Base-by-base conservation (phyloP, 148 eudicot genomes). In the Fagopyrum tataricum region DNA sequence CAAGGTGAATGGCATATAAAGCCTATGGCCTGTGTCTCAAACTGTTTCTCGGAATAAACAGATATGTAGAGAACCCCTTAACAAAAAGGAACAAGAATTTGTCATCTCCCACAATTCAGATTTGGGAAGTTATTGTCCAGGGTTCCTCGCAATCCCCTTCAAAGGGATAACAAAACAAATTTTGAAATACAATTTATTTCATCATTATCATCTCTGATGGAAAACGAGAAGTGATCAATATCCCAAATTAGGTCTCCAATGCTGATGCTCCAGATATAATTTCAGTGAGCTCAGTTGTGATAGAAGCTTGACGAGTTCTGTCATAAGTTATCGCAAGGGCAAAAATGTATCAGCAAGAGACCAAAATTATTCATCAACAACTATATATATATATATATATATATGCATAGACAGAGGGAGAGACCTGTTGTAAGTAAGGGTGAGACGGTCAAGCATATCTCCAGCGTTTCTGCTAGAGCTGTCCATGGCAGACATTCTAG, bases 401-500 rank as follows among this genome's bases (percentile, higher is more conserved):
- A 2, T 26, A 2, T 31, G 37, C 37, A 40, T 67, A 17, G 68
- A 21, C 5, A 20, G 37, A 37, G 17, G 13, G 44, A 37, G 69
- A 14, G 72, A 70, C 72, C 72, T 70, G 52, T 70, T 70, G 72
- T 70, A 70, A 2, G 72, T 70, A 46, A 70, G 72, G 8, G 72
- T 70, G 11, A 70, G 72, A 70, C 72, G 72, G 52, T 70, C 72
- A 70, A 70, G 72, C 72, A 70, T 64, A 17, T 75, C 72, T 48
- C 89, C 89, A 46, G 89, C 89, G 75, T 86, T 86, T 75, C 87
- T 84, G 79, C 89, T 86, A 58, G 89, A 84, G 71, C 87, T 84
- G 42, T 86, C 89, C 89, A 86, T 86, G 18, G 89, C 89, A 78
- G 89, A 84, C 89, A 86, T 86, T 73, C 89, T 78, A 55, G 89